A percentile compares a stretch with the other conserved stretches of the same genome.
These are phyloP conservation scores for Candida fluviatilis DNA, from an alignment of 805 yeast genomes.

Conservation along the genomic window DNA sequence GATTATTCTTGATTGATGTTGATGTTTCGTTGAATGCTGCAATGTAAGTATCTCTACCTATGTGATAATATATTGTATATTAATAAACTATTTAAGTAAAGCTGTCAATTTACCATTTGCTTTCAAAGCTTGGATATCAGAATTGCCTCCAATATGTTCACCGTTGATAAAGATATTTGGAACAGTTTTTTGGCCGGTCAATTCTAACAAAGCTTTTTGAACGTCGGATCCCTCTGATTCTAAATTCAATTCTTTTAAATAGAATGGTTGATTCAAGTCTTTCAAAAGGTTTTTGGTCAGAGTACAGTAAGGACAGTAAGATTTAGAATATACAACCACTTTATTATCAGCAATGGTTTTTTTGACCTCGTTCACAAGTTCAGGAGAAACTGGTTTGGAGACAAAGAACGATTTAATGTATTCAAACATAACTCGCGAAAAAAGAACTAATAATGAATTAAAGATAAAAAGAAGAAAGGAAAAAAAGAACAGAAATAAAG, in stretches of 20 bases:
- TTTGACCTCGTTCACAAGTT: slow-evolving; percentile 9
- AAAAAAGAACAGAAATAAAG: too few relatives aligned
- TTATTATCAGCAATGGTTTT: slow-evolving; percentile 9
- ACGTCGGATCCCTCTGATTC: slow-evolving; percentile 21
- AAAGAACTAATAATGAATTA: too few relatives aligned
- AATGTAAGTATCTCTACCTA: too few relatives aligned
- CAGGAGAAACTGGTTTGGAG: slow-evolving; percentile 11
- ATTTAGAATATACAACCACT: slow-evolving; percentile 25
- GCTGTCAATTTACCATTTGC: slow-evolving; percentile 18
- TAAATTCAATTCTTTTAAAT: slow-evolving; percentile 26
- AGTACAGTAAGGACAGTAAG: slow-evolving; percentile 28
- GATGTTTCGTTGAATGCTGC: too few relatives aligned
- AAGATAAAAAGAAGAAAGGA: too few relatives aligned
- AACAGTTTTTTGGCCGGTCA: slow-evolving; percentile 33
- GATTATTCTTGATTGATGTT: not conserved
- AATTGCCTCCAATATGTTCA: slow-evolving; percentile 37
- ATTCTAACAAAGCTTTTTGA: slow-evolving; percentile 26
- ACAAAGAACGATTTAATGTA: slow-evolving; percentile 15
- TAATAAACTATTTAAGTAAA: slow-evolving; percentile 4
- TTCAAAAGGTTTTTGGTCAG: slow-evolving; percentile 18
- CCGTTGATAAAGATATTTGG: slow-evolving; percentile 35
- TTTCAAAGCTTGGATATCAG: slow-evolving; percentile 28
- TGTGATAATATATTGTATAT: too few relatives aligned
- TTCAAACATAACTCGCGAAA: slow-evolving; percentile 10
- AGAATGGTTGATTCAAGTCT: slow-evolving; percentile 15